These are phyloP conservation scores for Begonia masoniana DNA, from an alignment of 306 rosid genomes.

Conservation along the genomic window DNA sequence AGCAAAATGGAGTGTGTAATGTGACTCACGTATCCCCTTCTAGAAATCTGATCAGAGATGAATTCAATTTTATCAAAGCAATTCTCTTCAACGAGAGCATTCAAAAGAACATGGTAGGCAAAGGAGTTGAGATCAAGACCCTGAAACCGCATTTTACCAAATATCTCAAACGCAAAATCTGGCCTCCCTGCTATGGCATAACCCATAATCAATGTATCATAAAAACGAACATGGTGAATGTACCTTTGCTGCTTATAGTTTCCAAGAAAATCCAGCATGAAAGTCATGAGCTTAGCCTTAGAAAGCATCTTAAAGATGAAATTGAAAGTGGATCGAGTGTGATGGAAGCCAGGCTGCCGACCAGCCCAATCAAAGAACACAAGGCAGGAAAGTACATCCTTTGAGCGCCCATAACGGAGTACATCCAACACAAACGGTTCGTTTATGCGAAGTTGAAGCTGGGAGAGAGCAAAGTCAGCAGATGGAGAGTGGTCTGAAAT, in stretches of 20 bases:
- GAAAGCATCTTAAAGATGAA: slow-evolving; percentile 53
- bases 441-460: slow-evolving; percentile 31
- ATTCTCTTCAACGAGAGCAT: slow-evolving; percentile 40
- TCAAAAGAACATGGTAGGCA: slow-evolving; percentile 46
- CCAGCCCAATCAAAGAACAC: slow-evolving; percentile 95
- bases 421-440: slow-evolving; percentile 49
- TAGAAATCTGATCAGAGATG: slow-evolving; percentile 34
- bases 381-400: slow-evolving; percentile 49
- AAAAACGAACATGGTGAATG: slow-evolving; percentile 21
- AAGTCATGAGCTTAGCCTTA: slow-evolving; percentile 30
- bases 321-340: slow-evolving; percentile 48
- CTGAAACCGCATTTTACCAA: slow-evolving; percentile 58
- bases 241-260: slow-evolving; percentile 2
- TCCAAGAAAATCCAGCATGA: slow-evolving; percentile 36
- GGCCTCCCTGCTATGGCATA: slow-evolving; percentile 69
- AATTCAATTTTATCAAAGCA: slow-evolving; percentile 29
- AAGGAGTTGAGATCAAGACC: slow-evolving; percentile 51
- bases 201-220: slow-evolving; percentile 55
- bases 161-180: slow-evolving; percentile 41
- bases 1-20: slow-evolving; percentile 26
- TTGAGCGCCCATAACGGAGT: slow-evolving; percentile 19
- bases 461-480: slow-evolving; percentile 32
- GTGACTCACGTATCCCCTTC: slow-evolving; percentile 32
- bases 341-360: slow-evolving; percentile 38
- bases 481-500: slow-evolving; percentile 1